Base-by-base conservation (phyloP, 345 rosid genomes). In the Lepidium didymum region DNA sequence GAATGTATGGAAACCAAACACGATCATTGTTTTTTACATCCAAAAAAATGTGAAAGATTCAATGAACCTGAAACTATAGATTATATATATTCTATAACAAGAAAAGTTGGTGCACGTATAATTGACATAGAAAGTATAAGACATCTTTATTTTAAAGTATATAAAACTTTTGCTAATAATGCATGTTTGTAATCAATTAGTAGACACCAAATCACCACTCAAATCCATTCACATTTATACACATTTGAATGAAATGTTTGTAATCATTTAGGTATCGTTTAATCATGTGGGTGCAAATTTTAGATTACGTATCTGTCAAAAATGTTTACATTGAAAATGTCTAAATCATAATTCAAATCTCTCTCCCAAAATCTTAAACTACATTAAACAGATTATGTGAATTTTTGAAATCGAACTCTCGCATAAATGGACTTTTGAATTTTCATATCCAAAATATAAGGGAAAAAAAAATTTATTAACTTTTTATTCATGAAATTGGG, bases 31-130 rank as follows among this genome's bases (percentile, higher is more conserved):
- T 51, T 58, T 67, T 40, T 40, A 49, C n/a, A 23, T 51, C 43
- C 49, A n/a, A 50, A 43, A 62, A 55, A 1, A 50, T 23, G 67
- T 59, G 77, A 42, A 50, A 56, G 72, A 59, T 73, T 73, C 72
- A 73, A 66, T 35, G 58, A 50, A 66, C 43, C 62, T 57, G 18
- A 21, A 56, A 57, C 55, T 57, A 51, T 41, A 58, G 31, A 23
- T 41, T 57, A 25, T 27, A 23, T 57, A 25, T 27, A 50, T 50
- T 38, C 34, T 66, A 50, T 33, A 41, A 38, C 41, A 33, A 41
- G 21, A 57, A 14, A 73, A 58, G 72, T 58, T 58, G 72, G 71
- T 66, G 54, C 37, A 52, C 72, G 16, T 34, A 50, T 40, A 56
- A 73, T 65, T 35, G 16, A 34, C 38, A 58, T 23, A 2, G 27